Conservation (phyloP, 1,139 yeast species). For the Lodderomyces oxycetoniae region DNA sequence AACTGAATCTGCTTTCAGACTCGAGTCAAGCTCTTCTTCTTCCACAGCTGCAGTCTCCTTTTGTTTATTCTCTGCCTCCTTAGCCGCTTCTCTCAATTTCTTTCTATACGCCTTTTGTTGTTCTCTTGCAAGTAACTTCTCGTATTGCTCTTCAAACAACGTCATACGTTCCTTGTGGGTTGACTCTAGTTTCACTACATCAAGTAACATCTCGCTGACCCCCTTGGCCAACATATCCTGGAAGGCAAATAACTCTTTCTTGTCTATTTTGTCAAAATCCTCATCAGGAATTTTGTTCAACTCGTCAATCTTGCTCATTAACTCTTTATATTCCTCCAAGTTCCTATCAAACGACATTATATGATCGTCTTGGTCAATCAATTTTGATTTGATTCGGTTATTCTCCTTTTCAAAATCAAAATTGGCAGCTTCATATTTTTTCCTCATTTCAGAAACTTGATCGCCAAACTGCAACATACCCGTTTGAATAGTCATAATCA, state of each 20-base stretch:
- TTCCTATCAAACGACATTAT: constrained; percentile 31
- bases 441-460: constrained; percentile 37
- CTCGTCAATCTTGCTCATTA: constrained; percentile 27
- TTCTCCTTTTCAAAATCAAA: constrained; percentile 50
- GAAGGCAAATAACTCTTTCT: constrained; percentile 30
- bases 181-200: constrained; percentile 29
- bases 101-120: constrained; percentile 33
- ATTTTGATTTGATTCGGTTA: constrained; percentile 32
- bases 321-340: constrained; percentile 32
- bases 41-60: constrained; percentile 15
- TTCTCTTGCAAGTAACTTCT: constrained; percentile 32
- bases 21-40: constrained; percentile 16
- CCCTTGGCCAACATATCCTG: constrained; percentile 32
- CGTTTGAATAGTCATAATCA: constrained; percentile 41
- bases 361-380: constrained; percentile 33
- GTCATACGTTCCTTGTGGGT: constrained; percentile 40
- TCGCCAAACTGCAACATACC: constrained; percentile 42
- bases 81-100: constrained; percentile 26
- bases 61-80: constrained; percentile 17
- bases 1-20: background rate
- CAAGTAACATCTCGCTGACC: constrained; percentile 31
- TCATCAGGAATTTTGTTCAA: constrained; percentile 24
- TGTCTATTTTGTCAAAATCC: constrained; percentile 24
- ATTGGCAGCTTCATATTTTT: constrained; percentile 37
- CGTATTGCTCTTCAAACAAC: constrained; percentile 32